Evolutionary conservation across 495 filamentous ascomycete genomes (phyloP).

Genomic region (Daldinia bambusicola): DNA sequence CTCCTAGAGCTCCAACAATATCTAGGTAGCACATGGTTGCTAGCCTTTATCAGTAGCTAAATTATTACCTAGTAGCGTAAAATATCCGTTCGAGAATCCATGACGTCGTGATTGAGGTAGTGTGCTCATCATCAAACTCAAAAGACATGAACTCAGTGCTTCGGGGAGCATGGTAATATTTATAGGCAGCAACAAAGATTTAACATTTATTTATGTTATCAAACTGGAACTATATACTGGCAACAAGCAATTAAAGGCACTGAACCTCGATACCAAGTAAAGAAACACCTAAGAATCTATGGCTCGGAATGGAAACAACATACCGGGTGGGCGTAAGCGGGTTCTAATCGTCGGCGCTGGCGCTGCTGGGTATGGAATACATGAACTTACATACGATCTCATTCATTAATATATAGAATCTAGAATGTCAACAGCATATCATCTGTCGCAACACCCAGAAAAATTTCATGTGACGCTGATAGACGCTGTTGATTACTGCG

Average conservation of each 20-base stretch:
- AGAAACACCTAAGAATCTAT: constrained; percentile 16
- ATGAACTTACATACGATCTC: not conserved
- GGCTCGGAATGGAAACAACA: constrained; percentile 26
- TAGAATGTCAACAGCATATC: constrained; percentile 75
- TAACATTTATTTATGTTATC: too few relatives aligned
- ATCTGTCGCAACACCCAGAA: constrained; percentile 76
- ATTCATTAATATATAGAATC: constrained; percentile 12
- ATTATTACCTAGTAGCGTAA: constrained; percentile 2
- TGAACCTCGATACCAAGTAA: not conserved
- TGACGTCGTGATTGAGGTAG: constrained; percentile 27
- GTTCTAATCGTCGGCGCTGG: constrained; percentile 72
- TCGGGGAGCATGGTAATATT: not conserved
- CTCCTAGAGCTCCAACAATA: too few relatives aligned
- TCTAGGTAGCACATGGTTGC: too few relatives aligned
- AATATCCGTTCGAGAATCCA: constrained; percentile 7
- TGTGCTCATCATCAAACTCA: constrained; percentile 35
- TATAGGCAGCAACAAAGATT: too few relatives aligned
- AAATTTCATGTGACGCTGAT: constrained; percentile 80
- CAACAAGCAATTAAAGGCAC: too few relatives aligned
- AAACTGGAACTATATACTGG: too few relatives aligned
- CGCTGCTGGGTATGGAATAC: constrained; percentile 61
- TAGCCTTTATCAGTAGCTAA: not conserved
- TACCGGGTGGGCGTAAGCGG: constrained; percentile 52
- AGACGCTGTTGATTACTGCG: constrained; percentile 72
- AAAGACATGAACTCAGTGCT: not conserved